Conservation (phyloP, 768 basidiomycete species). For the Leccinum boreale region DNA sequence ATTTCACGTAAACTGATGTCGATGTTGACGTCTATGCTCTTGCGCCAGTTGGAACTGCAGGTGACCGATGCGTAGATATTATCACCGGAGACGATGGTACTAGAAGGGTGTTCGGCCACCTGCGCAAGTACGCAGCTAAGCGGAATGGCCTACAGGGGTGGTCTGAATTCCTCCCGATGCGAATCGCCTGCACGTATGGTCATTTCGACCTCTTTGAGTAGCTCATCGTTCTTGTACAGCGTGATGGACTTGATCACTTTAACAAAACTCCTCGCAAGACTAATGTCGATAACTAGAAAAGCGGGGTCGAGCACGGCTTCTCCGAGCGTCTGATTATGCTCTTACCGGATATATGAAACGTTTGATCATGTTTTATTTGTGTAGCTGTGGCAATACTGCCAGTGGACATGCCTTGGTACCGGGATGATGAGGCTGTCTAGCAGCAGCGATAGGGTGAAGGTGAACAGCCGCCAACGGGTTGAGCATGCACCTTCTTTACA, state of each 20-base stretch:
- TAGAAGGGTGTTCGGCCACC: neutral
- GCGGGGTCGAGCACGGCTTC: too few species aligned
- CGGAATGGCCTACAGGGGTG: neutral
- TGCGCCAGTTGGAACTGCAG: neutral
- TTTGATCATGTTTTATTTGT: too few species aligned
- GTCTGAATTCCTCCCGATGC: neutral
- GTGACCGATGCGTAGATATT: neutral
- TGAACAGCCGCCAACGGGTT: too few species aligned
- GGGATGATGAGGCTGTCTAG: constrained; percentile 47
- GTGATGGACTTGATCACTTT: neutral
- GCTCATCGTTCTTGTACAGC: neutral
- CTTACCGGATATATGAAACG: too few species aligned
- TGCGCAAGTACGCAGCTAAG: neutral
- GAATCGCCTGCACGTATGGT: neutral
- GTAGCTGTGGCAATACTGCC: too few species aligned
- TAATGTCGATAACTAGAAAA: too few species aligned
- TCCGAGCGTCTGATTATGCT: too few species aligned
- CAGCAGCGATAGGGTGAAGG: too few species aligned
- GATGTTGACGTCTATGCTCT: neutral
- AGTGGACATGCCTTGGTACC: too few species aligned
- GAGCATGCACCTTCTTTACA: too few species aligned
- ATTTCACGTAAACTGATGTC: neutral
- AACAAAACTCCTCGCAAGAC: neutral
- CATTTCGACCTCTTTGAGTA: neutral
- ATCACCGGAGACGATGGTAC: neutral